Percentiles rank a stretch among this genome's conserved stretches.
These are phyloP conservation scores for Monosporascus ibericus DNA, from an alignment of 2,329 filamentous ascomycete genomes.

Conservation along the genomic window DNA sequence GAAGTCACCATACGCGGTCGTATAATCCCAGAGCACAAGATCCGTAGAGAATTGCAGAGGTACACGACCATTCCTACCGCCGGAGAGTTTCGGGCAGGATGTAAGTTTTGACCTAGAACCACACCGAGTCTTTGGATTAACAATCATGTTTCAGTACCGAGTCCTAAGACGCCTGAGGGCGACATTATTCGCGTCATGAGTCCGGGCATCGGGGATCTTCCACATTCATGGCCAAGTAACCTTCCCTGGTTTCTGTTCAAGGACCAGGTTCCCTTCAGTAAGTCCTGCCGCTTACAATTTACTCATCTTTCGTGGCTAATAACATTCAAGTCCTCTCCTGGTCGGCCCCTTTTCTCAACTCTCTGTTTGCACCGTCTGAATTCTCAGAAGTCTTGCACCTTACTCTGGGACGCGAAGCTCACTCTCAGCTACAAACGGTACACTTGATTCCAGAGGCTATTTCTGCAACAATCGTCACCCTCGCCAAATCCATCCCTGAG, in stretches of 20 bases:
- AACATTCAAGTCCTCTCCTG: no score
- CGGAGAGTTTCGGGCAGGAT: background rate
- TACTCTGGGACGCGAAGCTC: no score
- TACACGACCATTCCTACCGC: constrained; percentile 4
- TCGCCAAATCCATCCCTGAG: background rate
- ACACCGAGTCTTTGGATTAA: no score
- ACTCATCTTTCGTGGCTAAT: no score
- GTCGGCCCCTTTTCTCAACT: no score
- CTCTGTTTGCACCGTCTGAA: no score
- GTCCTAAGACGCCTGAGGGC: background rate
- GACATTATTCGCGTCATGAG: constrained; percentile 2
- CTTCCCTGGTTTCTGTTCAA: constrained; percentile 6
- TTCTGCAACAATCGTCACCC: background rate
- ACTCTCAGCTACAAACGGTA: no score
- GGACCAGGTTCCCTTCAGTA: background rate
- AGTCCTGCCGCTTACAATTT: background rate
- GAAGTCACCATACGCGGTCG: background rate
- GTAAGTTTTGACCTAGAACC: background rate
- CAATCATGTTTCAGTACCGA: background rate
- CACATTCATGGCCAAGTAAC: constrained; percentile 2
- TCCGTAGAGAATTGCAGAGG: constrained; percentile 1
- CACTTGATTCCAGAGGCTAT: no score
- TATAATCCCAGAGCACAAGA: background rate
- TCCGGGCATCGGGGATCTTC: background rate
- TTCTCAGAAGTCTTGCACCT: no score